These are phyloP conservation scores for Onygenales sp. DNA, from an alignment of 2,329 filamentous ascomycete species.

Conservation along the genomic window DNA sequence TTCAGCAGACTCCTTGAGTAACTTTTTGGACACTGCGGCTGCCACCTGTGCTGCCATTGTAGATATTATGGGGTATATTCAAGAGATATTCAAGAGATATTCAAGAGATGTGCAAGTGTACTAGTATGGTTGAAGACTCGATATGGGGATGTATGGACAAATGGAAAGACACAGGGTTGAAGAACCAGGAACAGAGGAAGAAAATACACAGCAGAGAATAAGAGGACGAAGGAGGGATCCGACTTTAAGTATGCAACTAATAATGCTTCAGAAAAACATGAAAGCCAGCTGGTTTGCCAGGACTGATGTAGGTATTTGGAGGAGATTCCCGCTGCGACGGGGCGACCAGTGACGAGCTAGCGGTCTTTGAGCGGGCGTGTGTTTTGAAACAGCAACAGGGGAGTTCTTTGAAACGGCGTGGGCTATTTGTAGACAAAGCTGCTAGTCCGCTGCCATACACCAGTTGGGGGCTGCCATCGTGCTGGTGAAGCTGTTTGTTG, in stretches of 20 bases:
- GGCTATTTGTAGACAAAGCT: not conserved
- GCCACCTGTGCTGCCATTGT: constrained; percentile 14
- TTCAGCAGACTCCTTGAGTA: constrained; percentile 28
- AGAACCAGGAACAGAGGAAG: not conserved
- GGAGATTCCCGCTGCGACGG: not conserved
- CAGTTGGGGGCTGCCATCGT: not conserved
- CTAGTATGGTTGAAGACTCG: not conserved
- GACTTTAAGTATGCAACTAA: not conserved
- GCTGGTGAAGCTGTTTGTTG: not conserved
- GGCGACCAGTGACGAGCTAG: not conserved
- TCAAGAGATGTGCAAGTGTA: not conserved
- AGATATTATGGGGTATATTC: not conserved
- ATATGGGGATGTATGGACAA: not conserved
- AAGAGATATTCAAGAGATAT: too few species aligned
- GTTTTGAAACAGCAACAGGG: not conserved
- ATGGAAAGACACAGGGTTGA: not conserved
- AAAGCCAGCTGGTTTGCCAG: not conserved
- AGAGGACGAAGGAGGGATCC: not conserved
- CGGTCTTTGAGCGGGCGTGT: not conserved
- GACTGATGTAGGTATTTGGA: not conserved
- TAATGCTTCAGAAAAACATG: not conserved
- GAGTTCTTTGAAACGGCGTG: not conserved
- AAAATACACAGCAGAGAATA: not conserved
- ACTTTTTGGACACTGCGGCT: constrained; percentile 22
- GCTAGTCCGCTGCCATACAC: not conserved